phyloP scores from a whole-genome alignment of 164 flowering plant genomes.

The Berberis thunbergii region DNA sequence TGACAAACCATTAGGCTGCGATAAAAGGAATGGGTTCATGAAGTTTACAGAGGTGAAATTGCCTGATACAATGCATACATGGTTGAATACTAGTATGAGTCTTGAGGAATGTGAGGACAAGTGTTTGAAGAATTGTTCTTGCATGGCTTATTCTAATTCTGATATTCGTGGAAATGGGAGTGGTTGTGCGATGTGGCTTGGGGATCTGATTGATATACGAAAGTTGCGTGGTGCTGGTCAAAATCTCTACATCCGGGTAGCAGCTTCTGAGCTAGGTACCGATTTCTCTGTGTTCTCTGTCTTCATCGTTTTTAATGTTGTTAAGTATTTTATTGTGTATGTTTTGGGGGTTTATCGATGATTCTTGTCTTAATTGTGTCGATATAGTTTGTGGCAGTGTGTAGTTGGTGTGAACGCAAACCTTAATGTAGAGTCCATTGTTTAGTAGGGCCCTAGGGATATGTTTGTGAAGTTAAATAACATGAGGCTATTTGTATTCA shows the following conservation, averaged over 20 bases:
- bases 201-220: constrained; percentile 21
- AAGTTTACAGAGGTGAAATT: constrained; percentile 15
- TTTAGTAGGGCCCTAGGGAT: too few relatives aligned
- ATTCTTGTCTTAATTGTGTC: too few relatives aligned
- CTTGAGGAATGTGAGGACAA: constrained; percentile 16
- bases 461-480: too few relatives aligned
- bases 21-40: constrained; percentile 13
- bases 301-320: too few relatives aligned
- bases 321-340: too few relatives aligned
- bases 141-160: constrained; percentile 22
- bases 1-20: constrained; percentile 10
- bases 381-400: too few relatives aligned
- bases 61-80: constrained; percentile 20
- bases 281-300: too few relatives aligned
- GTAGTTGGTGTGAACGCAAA: too few relatives aligned
- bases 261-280: constrained; percentile 11
- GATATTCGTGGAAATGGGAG: constrained; percentile 14
- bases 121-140: constrained; percentile 30
- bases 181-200: constrained; percentile 30
- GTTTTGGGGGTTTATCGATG: too few relatives aligned
- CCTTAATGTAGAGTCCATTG: too few relatives aligned
- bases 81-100: constrained; percentile 8
- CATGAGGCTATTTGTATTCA: too few relatives aligned
- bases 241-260: constrained; percentile 17
- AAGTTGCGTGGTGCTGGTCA: constrained; percentile 11